Base-by-base conservation (phyloP, 2,329 filamentous ascomycete species). In the Mycosphaerella sp. region DNA sequence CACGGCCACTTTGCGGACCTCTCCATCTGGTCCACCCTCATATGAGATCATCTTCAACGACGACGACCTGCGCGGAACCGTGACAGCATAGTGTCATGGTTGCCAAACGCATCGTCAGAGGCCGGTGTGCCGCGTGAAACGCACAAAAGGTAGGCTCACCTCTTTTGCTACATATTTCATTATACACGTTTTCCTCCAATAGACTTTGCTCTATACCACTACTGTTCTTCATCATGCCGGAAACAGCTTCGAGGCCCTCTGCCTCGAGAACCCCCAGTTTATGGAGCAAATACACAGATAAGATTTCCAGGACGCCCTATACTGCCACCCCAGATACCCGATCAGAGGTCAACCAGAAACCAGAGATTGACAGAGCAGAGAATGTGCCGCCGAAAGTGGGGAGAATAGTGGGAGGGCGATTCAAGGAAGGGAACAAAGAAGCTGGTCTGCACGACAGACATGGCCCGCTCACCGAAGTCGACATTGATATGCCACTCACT, bases 401-500 rank as follows among this genome's bases (percentile, higher is more conserved):
- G 23, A 63, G 73, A 12, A 64, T 76, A 32, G 68, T 66, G 34
- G 74, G 74, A 54, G 73, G 73, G 36, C 68, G 67, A 45, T 72
- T 69, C 39, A 59, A 69, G n/a, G 62, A 65, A 12, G 59, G 66
- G 26, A 61, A 69, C 48, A 69, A 67, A 44, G 65, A 70, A 12
- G 60, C 55, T 21, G 49, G 59, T 6, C 59, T 66, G n/a, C 66
- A 67, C 54, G 47, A 61, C 7, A 67, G 69, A 8, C 62, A 70
- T 56, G 72, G 71, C 26, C 66, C 66, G 31, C 59, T 76, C 41
- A 69, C 69, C 45, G 70, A 73, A 45, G 71, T 79, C 39, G 72
- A 77, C 42, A 67, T 75, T 56, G 76, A 79, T 56, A 69, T 79
- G 57, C 77, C 77, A 7, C 68, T 78, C 21, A 79, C 77, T 4